These are phyloP conservation scores for Epithele typhae DNA, from an alignment of 768 basidiomycete genomes.

Conservation along the genomic window DNA sequence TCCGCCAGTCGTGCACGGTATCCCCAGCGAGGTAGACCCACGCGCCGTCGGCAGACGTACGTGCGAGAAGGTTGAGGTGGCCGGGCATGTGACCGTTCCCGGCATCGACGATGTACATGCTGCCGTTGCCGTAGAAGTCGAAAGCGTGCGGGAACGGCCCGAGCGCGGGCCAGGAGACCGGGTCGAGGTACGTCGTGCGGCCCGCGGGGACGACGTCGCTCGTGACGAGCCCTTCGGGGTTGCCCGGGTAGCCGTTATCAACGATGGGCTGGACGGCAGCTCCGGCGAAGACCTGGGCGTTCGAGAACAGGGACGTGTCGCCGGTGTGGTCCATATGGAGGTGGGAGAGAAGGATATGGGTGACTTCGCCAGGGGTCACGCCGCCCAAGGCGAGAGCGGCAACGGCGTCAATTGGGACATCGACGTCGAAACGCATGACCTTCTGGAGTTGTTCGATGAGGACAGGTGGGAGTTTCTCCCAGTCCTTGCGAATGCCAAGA, in stretches of 20 bases:
- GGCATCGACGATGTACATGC: conserved; percentile 52
- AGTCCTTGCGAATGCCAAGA: conserved; percentile 47
- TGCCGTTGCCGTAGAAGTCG: conserved; percentile 56
- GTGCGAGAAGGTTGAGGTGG: conserved; percentile 50
- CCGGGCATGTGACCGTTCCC: conserved; percentile 49
- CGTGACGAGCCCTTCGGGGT: conserved; percentile 28
- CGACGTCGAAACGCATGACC: conserved; percentile 3
- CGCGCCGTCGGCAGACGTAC: conserved; percentile 49
- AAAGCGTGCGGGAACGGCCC: conserved; percentile 41
- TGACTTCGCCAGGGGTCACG: conserved; percentile 37
- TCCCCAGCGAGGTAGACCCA: conserved; percentile 58
- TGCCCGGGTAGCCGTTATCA: conserved; percentile 37
- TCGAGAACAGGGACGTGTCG: conserved; percentile 40
- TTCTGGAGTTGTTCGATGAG: not conserved
- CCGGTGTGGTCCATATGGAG: conserved; percentile 53
- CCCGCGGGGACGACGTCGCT: conserved; percentile 13
- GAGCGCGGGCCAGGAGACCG: conserved; percentile 32
- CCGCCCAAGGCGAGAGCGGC: conserved; percentile 52
- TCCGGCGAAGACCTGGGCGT: conserved; percentile 45
- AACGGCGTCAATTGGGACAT: conserved; percentile 27
- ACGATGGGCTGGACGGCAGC: conserved; percentile 33
- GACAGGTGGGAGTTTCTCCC: conserved; percentile 5
- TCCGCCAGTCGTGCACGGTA: conserved; percentile 39
- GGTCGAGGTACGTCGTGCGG: conserved; percentile 19
- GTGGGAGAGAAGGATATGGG: conserved; percentile 46